These are phyloP conservation scores for Leptographium lundbergii DNA, from an alignment of 2,329 filamentous ascomycete genomes.

Conservation along the genomic window DNA sequence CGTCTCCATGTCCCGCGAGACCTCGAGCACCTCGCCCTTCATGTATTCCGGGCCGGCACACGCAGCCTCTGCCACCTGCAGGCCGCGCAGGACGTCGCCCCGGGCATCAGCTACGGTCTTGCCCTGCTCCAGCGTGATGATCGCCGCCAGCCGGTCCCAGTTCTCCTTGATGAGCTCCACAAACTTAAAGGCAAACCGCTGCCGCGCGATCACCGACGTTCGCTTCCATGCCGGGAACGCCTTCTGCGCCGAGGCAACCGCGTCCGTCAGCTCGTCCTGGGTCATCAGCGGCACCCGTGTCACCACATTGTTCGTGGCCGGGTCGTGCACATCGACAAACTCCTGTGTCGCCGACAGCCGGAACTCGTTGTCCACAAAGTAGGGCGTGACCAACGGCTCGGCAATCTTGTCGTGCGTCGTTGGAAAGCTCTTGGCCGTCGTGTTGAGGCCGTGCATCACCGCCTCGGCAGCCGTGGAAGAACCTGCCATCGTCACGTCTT, in stretches of 20 bases:
- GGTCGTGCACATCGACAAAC: slow-evolving; percentile 70
- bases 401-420: slow-evolving; percentile 59
- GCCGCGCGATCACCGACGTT: slow-evolving; percentile 57
- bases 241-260: slow-evolving; percentile 61
- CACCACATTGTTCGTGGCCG: slow-evolving; percentile 73
- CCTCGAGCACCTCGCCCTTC: slow-evolving; percentile 71
- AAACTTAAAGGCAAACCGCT: slow-evolving; percentile 82
- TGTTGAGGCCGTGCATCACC: neutral
- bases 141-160: slow-evolving; percentile 71
- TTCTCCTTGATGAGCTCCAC: slow-evolving; percentile 68
- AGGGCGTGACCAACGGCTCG: slow-evolving; percentile 57
- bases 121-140: slow-evolving; percentile 76
- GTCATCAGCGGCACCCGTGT: slow-evolving; percentile 77
- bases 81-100: slow-evolving; percentile 66
- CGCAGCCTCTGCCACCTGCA: slow-evolving; percentile 75
- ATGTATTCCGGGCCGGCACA: slow-evolving; percentile 69
- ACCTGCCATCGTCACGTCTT: neutral
- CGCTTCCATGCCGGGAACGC: slow-evolving; percentile 62
- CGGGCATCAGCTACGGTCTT: slow-evolving; percentile 76
- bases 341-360: slow-evolving; percentile 50
- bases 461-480: neutral
- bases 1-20: slow-evolving; percentile 83
- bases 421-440: slow-evolving; percentile 42
- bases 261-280: slow-evolving; percentile 64
- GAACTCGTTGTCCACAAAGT: slow-evolving; percentile 73